phyloP scores from a whole-genome alignment of 441 rosid species.

The Erodium moschatum region DNA sequence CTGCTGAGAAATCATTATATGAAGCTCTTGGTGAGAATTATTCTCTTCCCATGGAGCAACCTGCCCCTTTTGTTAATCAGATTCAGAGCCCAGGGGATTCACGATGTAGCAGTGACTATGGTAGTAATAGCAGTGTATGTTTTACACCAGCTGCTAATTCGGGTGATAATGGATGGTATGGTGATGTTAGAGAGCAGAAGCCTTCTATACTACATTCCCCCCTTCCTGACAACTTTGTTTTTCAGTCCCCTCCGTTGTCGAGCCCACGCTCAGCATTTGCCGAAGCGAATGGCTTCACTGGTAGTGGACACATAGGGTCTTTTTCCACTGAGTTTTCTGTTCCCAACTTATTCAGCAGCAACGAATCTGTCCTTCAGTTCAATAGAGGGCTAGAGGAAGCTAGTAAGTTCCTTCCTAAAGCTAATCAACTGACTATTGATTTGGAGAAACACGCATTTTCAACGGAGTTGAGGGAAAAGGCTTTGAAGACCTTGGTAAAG shows the following conservation, averaged over 20 bases:
- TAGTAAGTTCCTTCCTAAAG: slow-evolving; percentile 69
- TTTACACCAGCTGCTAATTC: background rate
- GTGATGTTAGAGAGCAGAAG: background rate
- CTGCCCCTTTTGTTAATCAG: background rate
- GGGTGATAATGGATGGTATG: background rate
- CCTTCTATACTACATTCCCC: background rate
- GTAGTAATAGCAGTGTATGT: background rate
- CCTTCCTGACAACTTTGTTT: background rate
- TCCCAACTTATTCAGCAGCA: slow-evolving; percentile 40
- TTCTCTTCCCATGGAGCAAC: background rate
- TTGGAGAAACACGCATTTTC: slow-evolving; percentile 19
- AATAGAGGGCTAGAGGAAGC: slow-evolving; percentile 78
- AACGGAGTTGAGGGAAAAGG: slow-evolving; percentile 13
- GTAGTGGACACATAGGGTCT: slow-evolving; percentile 16
- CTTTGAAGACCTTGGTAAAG: slow-evolving; percentile 21
- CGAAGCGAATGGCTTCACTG: slow-evolving; percentile 16
- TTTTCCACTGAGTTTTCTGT: slow-evolving; percentile 23
- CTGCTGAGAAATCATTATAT: slow-evolving; percentile 55
- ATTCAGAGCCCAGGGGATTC: background rate
- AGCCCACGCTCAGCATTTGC: background rate
- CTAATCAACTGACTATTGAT: slow-evolving; percentile 35
- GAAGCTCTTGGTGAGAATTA: slow-evolving; percentile 28
- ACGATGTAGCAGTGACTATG: background rate
- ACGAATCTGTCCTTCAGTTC: slow-evolving; percentile 54
- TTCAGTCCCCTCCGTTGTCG: background rate